A percentile compares a stretch with the other conserved stretches of the same genome.
phyloP scores from a whole-genome alignment of 371 early-diverging fungal genomes.

The Zychaea mexicana region DNA sequence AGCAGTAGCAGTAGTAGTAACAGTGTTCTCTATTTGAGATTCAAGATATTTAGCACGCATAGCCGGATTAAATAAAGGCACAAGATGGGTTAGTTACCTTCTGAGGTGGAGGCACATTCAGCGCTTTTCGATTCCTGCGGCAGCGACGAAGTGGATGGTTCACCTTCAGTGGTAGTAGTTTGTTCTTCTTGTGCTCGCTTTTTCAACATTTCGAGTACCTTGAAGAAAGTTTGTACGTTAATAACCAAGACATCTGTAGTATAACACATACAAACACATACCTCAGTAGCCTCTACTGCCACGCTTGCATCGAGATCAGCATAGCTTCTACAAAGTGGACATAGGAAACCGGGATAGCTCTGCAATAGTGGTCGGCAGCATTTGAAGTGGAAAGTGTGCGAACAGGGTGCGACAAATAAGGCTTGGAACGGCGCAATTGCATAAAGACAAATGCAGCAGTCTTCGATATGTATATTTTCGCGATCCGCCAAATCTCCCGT shows the following conservation, averaged over 20 bases:
- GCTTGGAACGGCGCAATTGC: slow-evolving; percentile 87
- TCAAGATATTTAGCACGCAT: too few species aligned
- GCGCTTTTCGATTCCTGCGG: background rate
- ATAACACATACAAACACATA: too few species aligned
- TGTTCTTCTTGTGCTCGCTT: background rate
- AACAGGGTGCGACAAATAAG: slow-evolving; percentile 90
- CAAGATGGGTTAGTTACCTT: too few species aligned
- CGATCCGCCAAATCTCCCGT: background rate
- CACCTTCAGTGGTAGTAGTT: background rate
- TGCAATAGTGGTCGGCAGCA: slow-evolving; percentile 72
- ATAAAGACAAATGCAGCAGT: slow-evolving; percentile 94
- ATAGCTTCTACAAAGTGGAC: slow-evolving; percentile 91
- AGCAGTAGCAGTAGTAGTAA: background rate
- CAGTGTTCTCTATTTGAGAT: background rate
- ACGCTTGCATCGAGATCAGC: slow-evolving; percentile 81
- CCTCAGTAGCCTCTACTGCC: slow-evolving; percentile 54
- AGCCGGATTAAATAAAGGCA: too few species aligned
- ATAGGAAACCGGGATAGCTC: slow-evolving; percentile 75
- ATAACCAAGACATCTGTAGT: too few species aligned
- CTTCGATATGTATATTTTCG: slow-evolving; percentile 36
- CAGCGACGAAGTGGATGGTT: background rate
- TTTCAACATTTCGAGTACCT: slow-evolving; percentile 3
- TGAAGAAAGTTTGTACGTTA: background rate
- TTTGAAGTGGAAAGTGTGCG: slow-evolving; percentile 92
- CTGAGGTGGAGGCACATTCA: background rate